Evolutionary conservation across 2,329 filamentous ascomycete genomes (phyloP).

Genomic region (Penicillium italicum): DNA sequence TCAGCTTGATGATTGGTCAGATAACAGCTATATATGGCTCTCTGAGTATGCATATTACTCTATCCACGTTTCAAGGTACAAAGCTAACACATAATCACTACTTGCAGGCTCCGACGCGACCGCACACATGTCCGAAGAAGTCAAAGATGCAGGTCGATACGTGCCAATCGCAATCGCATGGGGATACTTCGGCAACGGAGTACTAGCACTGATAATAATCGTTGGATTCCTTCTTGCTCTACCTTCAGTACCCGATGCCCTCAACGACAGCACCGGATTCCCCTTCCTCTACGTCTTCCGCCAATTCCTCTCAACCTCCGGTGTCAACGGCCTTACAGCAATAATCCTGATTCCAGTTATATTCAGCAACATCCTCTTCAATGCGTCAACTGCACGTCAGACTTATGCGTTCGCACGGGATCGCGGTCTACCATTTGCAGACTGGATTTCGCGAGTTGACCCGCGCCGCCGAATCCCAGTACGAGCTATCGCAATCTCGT

Average conservation of each 20-base stretch:
- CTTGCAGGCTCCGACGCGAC: conserved; percentile 30
- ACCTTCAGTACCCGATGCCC: conserved; percentile 32
- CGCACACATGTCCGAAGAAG: conserved; percentile 47
- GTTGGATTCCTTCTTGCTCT: conserved; percentile 44
- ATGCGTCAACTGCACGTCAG: conserved; percentile 42
- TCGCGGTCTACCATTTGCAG: conserved; percentile 41
- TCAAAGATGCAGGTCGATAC: conserved; percentile 45
- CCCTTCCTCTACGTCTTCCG: conserved; percentile 50
- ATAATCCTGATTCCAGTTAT: conserved; percentile 42
- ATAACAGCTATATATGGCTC: conserved; percentile 33
- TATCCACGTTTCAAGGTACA: neutral
- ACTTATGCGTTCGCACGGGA: conserved; percentile 46
- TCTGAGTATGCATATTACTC: conserved; percentile 18
- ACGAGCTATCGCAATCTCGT: conserved; percentile 36
- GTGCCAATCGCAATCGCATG: conserved; percentile 48
- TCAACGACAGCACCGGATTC: conserved; percentile 43
- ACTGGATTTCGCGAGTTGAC: conserved; percentile 40
- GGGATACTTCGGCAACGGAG: conserved; percentile 45
- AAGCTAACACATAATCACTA: neutral
- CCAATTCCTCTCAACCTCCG: conserved; percentile 22
- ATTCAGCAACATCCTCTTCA: conserved; percentile 39
- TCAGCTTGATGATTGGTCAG: conserved; percentile 39
- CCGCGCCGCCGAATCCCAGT: conserved; percentile 41
- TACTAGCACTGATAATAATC: conserved; percentile 44
- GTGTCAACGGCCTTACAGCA: conserved; percentile 35